A percentile compares a stretch with the other conserved stretches of the same genome.
Conservation (phyloP, 2,329 filamentous ascomycete genomes). For the Ustulina deusta region DNA sequence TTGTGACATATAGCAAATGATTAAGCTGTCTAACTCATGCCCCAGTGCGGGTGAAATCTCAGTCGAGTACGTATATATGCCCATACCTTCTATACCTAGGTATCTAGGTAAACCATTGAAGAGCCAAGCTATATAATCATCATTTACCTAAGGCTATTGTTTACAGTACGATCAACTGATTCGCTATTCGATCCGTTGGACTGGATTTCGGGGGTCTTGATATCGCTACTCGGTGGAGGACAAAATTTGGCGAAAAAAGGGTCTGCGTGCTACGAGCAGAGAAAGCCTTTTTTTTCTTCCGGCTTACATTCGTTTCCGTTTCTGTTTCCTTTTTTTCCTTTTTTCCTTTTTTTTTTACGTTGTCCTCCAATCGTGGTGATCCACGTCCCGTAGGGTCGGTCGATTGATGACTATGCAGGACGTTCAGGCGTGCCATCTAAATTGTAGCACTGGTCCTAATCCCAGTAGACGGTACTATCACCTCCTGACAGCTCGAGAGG, state of each 20-base stretch:
- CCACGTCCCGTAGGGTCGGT: slow-evolving; percentile 8
- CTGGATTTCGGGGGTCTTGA: neutral
- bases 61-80: neutral
- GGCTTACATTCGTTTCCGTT: too few species aligned
- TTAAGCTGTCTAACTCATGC: neutral
- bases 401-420: slow-evolving; percentile 24
- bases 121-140: neutral
- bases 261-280: neutral
- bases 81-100: neutral
- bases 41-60: neutral
- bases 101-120: too few species aligned
- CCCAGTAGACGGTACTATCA: slow-evolving; percentile 24
- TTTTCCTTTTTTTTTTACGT: neutral
- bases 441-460: slow-evolving; percentile 16
- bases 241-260: neutral
- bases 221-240: too few species aligned
- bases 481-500: slow-evolving; percentile 25
- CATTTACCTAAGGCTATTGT: slow-evolving; percentile 9
- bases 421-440: slow-evolving; percentile 26
- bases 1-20: too few species aligned
- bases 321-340: neutral
- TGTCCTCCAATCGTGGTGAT: slow-evolving; percentile 11
- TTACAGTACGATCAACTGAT: neutral
- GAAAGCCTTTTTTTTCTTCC: neutral
- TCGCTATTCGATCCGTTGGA: neutral